These are phyloP conservation scores for Babesia sp. DNA, from an alignment of 169 alveolate genomes.

Conservation along the genomic window DNA sequence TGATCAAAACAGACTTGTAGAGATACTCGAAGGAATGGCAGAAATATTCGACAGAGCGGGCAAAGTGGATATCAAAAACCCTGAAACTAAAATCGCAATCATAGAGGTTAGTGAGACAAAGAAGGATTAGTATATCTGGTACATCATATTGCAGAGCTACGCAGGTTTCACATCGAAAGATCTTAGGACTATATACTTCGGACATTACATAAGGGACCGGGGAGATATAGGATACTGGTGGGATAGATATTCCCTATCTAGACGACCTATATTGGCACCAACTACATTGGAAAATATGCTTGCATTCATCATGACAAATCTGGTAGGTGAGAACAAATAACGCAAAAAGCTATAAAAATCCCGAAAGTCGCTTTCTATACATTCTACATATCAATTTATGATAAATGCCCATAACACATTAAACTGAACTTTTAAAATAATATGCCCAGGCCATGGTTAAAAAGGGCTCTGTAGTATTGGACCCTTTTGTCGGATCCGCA, in stretches of 20 bases:
- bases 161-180: conserved; percentile 1
- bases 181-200: conserved; percentile 37
- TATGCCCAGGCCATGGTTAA: conserved; percentile 53
- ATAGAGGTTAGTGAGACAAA: conserved; percentile 50
- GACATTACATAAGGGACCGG: conserved; percentile 34
- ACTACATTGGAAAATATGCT: conserved; percentile 93
- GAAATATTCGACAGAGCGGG: conserved; percentile 54
- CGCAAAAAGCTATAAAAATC: too few species aligned
- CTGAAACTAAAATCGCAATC: conserved; percentile 54
- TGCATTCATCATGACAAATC: conserved; percentile 94
- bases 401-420: too few species aligned
- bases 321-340: conserved; percentile 57
- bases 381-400: too few species aligned
- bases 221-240: conserved; percentile 74
- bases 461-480: conserved; percentile 78
- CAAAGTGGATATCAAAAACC: conserved; percentile 46
- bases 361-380: too few species aligned
- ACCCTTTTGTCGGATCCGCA: conserved; percentile 98
- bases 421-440: too few species aligned
- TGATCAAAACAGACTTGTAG: conserved; percentile 1
- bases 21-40: conserved; percentile 32
- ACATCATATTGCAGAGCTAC: background rate
- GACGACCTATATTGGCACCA: conserved; percentile 97
- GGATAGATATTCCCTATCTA: conserved; percentile 85
- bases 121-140: too few species aligned